These are phyloP conservation scores for Penicillium turbatum DNA, from an alignment of 495 filamentous ascomycete species.

Conservation along the genomic window DNA sequence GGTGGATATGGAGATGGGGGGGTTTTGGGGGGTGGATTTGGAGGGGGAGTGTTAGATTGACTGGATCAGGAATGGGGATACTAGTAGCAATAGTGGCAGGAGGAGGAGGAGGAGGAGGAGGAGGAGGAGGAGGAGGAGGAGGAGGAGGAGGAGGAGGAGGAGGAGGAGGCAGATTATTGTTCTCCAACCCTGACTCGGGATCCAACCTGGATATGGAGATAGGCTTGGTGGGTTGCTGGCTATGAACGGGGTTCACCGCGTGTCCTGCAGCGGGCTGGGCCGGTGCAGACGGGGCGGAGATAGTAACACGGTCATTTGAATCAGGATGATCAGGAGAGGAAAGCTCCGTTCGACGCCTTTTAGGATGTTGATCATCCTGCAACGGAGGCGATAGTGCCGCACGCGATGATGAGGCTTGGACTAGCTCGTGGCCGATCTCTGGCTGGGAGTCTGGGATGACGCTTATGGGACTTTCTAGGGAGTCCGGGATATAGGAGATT, in stretches of 20 bases:
- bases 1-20: slow-evolving; percentile 30
- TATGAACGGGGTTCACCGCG: not conserved
- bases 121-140: not conserved
- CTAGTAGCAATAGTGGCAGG: not conserved
- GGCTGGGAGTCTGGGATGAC: slow-evolving; percentile 46
- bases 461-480: slow-evolving; percentile 42
- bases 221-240: not conserved
- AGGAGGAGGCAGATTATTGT: no score
- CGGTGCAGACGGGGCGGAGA: not conserved
- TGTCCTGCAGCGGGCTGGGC: not conserved
- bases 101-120: not conserved
- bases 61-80: not conserved
- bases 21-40: slow-evolving; percentile 47
- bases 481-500: slow-evolving; percentile 18
- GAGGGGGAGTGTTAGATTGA: slow-evolving; percentile 19
- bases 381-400: not conserved
- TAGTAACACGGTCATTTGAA: not conserved
- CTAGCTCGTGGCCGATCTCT: slow-evolving; percentile 1
- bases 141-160: no score
- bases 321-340: not conserved
- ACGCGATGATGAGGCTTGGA: slow-evolving; percentile 1
- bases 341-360: slow-evolving; percentile 18
- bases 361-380: slow-evolving; percentile 9
- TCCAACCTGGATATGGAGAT: not conserved
- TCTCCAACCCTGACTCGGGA: not conserved